Evolutionary conservation across 108 stramenopile species (phyloP), one percentile per base, ranked within the genome.

Genomic region (Fragilariopsis cylindrus): DNA sequence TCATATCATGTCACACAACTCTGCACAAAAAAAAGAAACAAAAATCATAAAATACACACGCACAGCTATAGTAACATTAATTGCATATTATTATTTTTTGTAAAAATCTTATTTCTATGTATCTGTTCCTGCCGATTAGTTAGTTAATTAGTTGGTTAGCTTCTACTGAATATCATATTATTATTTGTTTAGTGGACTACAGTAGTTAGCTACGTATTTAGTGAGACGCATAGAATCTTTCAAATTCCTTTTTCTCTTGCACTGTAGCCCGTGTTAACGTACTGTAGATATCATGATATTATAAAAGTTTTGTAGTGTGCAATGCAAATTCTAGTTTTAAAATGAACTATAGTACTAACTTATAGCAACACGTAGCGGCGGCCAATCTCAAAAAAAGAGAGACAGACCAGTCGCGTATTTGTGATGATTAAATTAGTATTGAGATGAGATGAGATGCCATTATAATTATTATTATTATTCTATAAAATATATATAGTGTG

Each of bases 41-140:
- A 30, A 30, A 30, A 30, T 30, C 30, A 30, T 30, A 2, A 41
- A 62, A 6, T 5, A 40, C 60, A 62, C 60, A 5, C 39, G 43
- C 60, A 30, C 39, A 41, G 60, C 60, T 62, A 62, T 62, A 62
- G 43, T 30, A 30, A 30, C 30, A 21, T 41, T 40, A 21, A 62
- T 43, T 62, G 60, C 19, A 62, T 42, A 62, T 7, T 62, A 62
- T 57, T 21, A 15, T 15, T 15, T 57, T 7, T 15, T 9, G 15
- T 15, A 52, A 52, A 52, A 52, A 13, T 52, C 50, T 52, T 1
- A 52, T 52, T 13, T 52, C 9, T 52, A 52, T 9, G 3, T 52
- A 3, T 13, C 50, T 52, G 13, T 52, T 52, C 9, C 21, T 21
- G 21, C 21, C 21, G 21, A 21, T 21, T 21, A 21, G 21, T 21